Evolutionary conservation across 805 yeast genomes (phyloP).

Genomic region (Scheffersomyces lignosus): DNA sequence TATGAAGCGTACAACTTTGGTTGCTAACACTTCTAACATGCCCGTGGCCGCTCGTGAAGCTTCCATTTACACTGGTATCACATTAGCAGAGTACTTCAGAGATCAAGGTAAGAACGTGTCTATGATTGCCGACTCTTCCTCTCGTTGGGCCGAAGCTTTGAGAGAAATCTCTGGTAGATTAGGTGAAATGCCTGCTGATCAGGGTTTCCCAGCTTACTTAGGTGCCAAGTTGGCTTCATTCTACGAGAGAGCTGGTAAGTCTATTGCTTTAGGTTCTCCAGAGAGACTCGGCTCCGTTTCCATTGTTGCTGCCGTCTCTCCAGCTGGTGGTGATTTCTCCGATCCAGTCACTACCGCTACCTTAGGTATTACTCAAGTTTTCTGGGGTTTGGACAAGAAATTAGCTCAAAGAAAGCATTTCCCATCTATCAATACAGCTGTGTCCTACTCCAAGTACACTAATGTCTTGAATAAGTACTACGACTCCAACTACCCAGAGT

Average conservation of each 20-base stretch:
- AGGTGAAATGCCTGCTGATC: constrained; percentile 99
- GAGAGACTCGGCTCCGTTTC: constrained; percentile 96
- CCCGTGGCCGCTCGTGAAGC: constrained; percentile 99
- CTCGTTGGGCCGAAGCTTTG: constrained; percentile 99
- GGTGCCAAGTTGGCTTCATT: constrained; percentile 99
- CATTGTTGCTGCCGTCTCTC: constrained; percentile 98
- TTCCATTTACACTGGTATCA: constrained; percentile 97
- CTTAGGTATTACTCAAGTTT: constrained; percentile 98
- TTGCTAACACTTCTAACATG: constrained; percentile 98
- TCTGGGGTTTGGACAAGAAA: constrained; percentile 99
- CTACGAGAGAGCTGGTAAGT: constrained; percentile 99
- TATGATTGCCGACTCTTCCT: constrained; percentile 99
- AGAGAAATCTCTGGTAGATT: constrained; percentile 99
- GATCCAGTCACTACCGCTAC: constrained; percentile 99
- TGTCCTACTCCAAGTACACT: constrained; percentile 96
- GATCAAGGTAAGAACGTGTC: constrained; percentile 99
- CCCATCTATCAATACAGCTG: constrained; percentile 96
- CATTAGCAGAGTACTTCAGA: constrained; percentile 98
- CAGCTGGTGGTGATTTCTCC: constrained; percentile 99
- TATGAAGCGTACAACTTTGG: constrained; percentile 97
- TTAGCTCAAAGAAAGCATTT: constrained; percentile 99
- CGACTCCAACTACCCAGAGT: constrained; percentile 84
- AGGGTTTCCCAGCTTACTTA: constrained; percentile 99
- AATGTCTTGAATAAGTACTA: constrained; percentile 82
- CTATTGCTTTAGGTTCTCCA: constrained; percentile 93